These are phyloP conservation scores for Neocucurbitaria cava DNA, from an alignment of 2,329 filamentous ascomycete species.

Conservation along the genomic window DNA sequence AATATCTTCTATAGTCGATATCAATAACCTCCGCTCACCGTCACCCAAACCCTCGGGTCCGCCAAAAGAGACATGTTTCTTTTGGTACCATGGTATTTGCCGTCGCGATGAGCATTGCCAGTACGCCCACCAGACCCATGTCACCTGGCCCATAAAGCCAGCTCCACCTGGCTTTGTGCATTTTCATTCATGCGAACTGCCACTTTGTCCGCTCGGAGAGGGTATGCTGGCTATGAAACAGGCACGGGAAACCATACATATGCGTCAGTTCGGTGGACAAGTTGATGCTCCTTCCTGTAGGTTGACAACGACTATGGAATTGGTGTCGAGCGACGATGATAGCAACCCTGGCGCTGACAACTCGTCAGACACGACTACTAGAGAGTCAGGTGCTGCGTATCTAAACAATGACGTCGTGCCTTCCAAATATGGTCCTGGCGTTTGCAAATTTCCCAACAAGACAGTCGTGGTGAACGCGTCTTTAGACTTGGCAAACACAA, in stretches of 20 bases:
- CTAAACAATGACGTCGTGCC: too few species aligned
- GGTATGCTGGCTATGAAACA: conserved; percentile 11
- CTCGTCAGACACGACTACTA: too few species aligned
- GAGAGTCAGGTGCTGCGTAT: too few species aligned
- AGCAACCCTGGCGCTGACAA: too few species aligned
- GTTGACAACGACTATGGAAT: background rate
- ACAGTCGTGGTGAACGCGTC: conserved; percentile 1
- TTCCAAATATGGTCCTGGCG: too few species aligned
- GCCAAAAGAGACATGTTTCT: conserved; percentile 34
- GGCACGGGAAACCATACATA: background rate
- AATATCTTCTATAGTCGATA: background rate
- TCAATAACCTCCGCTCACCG: background rate
- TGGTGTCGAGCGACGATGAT: too few species aligned
- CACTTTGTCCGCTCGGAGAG: conserved; percentile 27
- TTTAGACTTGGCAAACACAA: too few species aligned
- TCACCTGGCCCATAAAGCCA: conserved; percentile 31
- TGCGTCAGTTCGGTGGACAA: conserved; percentile 6
- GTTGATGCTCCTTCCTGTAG: conserved; percentile 15
- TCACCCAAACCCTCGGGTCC: conserved; percentile 12
- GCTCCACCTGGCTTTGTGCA: conserved; percentile 26
- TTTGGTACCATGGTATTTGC: conserved; percentile 36
- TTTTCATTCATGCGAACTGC: conserved; percentile 18
- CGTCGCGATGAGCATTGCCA: conserved; percentile 13
- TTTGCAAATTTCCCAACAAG: background rate
- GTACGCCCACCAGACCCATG: conserved; percentile 20